Percentiles rank a stretch among this genome's conserved stretches.
These are phyloP conservation scores for Lentinula aciculospora DNA, from an alignment of 768 basidiomycete species.

Conservation along the genomic window DNA sequence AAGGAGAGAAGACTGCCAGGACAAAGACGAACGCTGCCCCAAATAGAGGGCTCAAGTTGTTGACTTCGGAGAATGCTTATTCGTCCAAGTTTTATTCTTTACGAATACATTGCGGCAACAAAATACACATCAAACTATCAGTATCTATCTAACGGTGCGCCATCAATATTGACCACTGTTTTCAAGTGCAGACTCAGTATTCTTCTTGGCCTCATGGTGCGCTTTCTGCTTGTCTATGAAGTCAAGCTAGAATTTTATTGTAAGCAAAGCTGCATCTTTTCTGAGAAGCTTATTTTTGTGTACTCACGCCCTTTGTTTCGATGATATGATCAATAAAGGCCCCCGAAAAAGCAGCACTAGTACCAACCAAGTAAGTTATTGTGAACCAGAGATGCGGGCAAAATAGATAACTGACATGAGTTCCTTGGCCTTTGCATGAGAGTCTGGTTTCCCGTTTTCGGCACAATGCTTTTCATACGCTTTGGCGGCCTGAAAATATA, in stretches of 20 bases:
- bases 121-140: too few species aligned
- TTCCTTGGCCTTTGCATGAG: constrained; percentile 45
- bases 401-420: constrained; percentile 16
- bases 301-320: constrained; percentile 52
- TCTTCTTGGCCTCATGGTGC: background rate
- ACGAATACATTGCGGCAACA: too few species aligned
- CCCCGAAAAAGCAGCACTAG: constrained; percentile 35
- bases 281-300: too few species aligned
- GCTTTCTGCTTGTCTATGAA: background rate
- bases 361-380: background rate
- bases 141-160: too few species aligned
- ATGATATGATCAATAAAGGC: constrained; percentile 23
- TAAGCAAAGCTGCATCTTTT: too few species aligned
- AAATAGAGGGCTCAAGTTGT: too few species aligned
- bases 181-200: background rate
- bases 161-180: background rate
- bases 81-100: too few species aligned
- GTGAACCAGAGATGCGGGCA: background rate
- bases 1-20: too few species aligned
- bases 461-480: constrained; percentile 41
- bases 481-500: constrained; percentile 40
- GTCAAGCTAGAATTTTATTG: too few species aligned
- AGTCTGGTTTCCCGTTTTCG: constrained; percentile 32
- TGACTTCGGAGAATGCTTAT: too few species aligned
- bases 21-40: too few species aligned